Base-by-base conservation (phyloP, 768 basidiomycete genomes). In the Leccinum disarticulatum region DNA sequence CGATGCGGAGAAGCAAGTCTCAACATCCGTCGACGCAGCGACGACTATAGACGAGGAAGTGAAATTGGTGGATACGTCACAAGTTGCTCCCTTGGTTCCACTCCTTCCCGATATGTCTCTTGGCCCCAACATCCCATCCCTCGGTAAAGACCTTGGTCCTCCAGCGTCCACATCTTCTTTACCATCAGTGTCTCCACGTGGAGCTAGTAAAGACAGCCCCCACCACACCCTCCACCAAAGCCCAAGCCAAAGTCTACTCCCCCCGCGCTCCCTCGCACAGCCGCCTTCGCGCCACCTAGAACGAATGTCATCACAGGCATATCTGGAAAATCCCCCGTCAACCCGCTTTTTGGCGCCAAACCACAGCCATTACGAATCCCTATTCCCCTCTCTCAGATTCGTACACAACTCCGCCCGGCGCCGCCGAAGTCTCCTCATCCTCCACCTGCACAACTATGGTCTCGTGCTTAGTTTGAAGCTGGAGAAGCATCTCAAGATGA, bases 381-480 rank as follows among this genome's bases (percentile, higher is more conserved):
- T 14, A 71, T 71, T 31, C 58, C 70, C 52, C 65, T 30, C 9
- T 66, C 68, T 15, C 70, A 72, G 56, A 71, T 71, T 28, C 67
- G 68, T 43, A 54, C 70, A 13, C 70, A 71, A 51, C 68, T 71
- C 57, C 70, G 70, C 30, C 70, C 70, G 5, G 58, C 68, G 19
- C 71, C 71, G 41, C 64, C 64, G 19, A 67, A 64, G 55, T 8
- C 67, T 41, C 56, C n/a, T 46, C 60, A 66, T 25, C 61, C 64
- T 53, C 58, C 67, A 54, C 61, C 71, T 3, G 54, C 56, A 28
- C 22, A 22, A 95, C 72, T 94, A 88, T 61, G 91, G 84, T 7
- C 77, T 82, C 10, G 73, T 69, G 17, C 65, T 83, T 13, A 78
- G 78, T 14, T 60, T 80, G 54, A 72, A 74, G 17, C 57, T 74